These are phyloP conservation scores for Dioscorea zingiberensis DNA, from an alignment of 106 monocot species.

Conservation along the genomic window DNA sequence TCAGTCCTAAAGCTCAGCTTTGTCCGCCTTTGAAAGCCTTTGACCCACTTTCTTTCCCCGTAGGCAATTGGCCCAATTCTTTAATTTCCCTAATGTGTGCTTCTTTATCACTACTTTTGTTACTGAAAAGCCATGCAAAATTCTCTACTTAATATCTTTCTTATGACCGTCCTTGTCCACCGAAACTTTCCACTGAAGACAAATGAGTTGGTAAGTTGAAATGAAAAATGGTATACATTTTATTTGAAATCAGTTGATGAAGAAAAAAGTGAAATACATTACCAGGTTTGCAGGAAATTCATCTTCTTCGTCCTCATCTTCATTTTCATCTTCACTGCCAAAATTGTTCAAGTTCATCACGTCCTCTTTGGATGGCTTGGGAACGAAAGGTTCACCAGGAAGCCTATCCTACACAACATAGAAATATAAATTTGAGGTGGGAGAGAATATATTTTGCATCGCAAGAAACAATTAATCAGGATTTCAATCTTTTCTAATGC, in stretches of 20 bases:
- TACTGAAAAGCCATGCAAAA: conserved; percentile 31
- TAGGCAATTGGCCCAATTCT: conserved; percentile 85
- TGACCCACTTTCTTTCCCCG: conserved; percentile 24
- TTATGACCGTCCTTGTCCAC: conserved; percentile 42
- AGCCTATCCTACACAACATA: conserved; percentile 45
- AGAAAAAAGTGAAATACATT: background rate
- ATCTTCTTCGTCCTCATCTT: conserved; percentile 65
- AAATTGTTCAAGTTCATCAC: conserved; percentile 75
- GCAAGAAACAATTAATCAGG: too few relatives aligned
- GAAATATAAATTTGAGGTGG: too few relatives aligned
- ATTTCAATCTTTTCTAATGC: too few relatives aligned
- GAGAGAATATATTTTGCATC: too few relatives aligned
- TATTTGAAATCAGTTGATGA: background rate
- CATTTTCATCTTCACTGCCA: conserved; percentile 40
- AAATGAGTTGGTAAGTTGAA: background rate
- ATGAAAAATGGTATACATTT: background rate
- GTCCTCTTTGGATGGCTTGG: conserved; percentile 87
- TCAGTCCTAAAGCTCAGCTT: conserved; percentile 14
- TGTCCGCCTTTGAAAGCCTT: conserved; percentile 14
- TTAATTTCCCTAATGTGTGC: conserved; percentile 38
- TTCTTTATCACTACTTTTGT: conserved; percentile 28
- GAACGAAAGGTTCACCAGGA: conserved; percentile 75
- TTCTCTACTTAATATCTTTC: conserved; percentile 55
- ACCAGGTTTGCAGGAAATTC: conserved; percentile 74
- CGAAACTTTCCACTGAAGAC: conserved; percentile 53